Conservation (phyloP, 1,284 basidiomycete genomes). For the Trichosporon ovoides region DNA sequence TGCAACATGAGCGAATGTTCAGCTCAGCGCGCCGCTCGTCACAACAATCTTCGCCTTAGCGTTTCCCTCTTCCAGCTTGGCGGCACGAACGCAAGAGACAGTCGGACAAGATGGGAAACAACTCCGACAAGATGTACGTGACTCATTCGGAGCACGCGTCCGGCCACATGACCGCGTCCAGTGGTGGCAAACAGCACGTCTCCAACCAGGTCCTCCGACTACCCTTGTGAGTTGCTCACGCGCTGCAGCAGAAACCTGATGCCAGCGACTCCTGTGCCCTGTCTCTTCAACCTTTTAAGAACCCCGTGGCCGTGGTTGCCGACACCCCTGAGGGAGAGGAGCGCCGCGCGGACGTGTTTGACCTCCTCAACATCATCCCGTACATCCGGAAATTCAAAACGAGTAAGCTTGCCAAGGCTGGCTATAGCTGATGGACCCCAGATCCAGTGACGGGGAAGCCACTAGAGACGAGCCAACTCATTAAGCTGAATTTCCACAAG, state of each 20-base stretch:
- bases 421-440: constrained; percentile 28
- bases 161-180: constrained; percentile 43
- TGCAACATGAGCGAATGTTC: background rate
- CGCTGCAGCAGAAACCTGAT: background rate
- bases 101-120: constrained; percentile 42
- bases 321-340: constrained; percentile 40
- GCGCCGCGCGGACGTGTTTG: constrained; percentile 56
- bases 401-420: constrained; percentile 55
- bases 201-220: constrained; percentile 36
- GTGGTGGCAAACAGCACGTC: constrained; percentile 34
- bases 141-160: constrained; percentile 48
- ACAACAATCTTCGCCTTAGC: background rate
- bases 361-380: constrained; percentile 82
- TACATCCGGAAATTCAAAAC: constrained; percentile 63
- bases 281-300: constrained; percentile 81
- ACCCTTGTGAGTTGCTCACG: constrained; percentile 41
- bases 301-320: constrained; percentile 73
- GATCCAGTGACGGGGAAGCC: constrained; percentile 84
- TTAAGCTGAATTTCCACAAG: constrained; percentile 77
- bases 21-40: background rate
- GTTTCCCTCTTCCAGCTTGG: background rate
- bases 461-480: constrained; percentile 70
- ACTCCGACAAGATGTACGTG: constrained; percentile 49
- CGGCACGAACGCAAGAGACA: background rate
- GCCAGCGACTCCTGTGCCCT: constrained; percentile 76